These are phyloP conservation scores for Starmerella tilneyi DNA, from an alignment of 805 yeast genomes.

Conservation along the genomic window DNA sequence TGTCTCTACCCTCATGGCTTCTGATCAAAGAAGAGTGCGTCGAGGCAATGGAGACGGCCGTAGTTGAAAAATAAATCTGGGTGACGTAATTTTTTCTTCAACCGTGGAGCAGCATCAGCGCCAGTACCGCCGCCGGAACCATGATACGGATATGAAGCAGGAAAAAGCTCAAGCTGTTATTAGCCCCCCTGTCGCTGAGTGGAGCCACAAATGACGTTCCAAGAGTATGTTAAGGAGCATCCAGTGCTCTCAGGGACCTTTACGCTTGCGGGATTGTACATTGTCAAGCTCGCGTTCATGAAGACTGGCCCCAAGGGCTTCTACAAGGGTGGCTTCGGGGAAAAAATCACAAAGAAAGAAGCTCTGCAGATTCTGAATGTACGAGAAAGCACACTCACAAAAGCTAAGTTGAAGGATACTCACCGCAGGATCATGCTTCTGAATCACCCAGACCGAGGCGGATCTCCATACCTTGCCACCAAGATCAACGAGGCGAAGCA, in stretches of 20 bases:
- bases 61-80: neutral
- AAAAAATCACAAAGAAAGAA: slow-evolving; percentile 82
- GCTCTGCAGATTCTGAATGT: slow-evolving; percentile 76
- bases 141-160: slow-evolving; percentile 5
- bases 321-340: slow-evolving; percentile 79
- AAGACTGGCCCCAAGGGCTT: slow-evolving; percentile 55
- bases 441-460: slow-evolving; percentile 86
- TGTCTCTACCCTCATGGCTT: slow-evolving; percentile 37
- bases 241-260: slow-evolving; percentile 68
- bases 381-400: slow-evolving; percentile 33
- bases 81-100: slow-evolving; percentile 5
- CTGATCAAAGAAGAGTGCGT: neutral
- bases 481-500: slow-evolving; percentile 83
- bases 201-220: slow-evolving; percentile 13
- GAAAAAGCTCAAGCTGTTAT: neutral
- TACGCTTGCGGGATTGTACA: slow-evolving; percentile 42
- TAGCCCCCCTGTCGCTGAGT: neutral
- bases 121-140: no score
- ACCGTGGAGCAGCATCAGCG: no score
- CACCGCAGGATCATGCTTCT: slow-evolving; percentile 69
- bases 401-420: slow-evolving; percentile 46
- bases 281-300: slow-evolving; percentile 27
- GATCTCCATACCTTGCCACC: slow-evolving; percentile 69
- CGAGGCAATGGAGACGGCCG: neutral
- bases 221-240: slow-evolving; percentile 39